A percentile compares a stretch with the other conserved stretches of the same genome.
Evolutionary conservation across 2,329 filamentous ascomycete species (phyloP).

Genomic region (Lasiodiplodia gonubiensis): DNA sequence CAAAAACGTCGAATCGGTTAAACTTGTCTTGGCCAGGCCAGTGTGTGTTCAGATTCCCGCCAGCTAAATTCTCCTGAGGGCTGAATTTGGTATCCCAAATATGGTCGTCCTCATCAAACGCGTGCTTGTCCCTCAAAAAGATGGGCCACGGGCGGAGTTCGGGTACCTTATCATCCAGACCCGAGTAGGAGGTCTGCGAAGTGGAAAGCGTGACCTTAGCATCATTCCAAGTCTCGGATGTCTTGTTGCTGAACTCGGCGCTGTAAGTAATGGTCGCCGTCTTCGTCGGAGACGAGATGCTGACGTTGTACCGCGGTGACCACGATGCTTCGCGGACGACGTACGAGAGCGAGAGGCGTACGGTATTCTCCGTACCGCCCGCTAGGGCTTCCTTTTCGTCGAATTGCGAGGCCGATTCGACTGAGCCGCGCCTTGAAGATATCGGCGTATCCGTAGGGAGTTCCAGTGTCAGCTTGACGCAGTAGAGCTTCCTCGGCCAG

Average conservation of each 20-base stretch:
- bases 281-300: conserved; percentile 55
- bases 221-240: conserved; percentile 68
- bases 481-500: conserved; percentile 45
- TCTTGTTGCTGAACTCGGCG: conserved; percentile 66
- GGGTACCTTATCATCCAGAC: conserved; percentile 62
- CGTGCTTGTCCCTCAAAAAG: conserved; percentile 48
- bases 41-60: conserved; percentile 22
- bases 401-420: conserved; percentile 33
- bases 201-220: conserved; percentile 67
- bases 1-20: conserved; percentile 35
- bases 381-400: conserved; percentile 9
- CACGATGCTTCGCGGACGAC: conserved; percentile 64
- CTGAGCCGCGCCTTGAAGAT: conserved; percentile 37
- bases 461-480: conserved; percentile 47
- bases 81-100: conserved; percentile 33
- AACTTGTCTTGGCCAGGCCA: conserved; percentile 26
- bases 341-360: conserved; percentile 61
- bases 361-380: conserved; percentile 21
- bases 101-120: conserved; percentile 31
- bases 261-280: conserved; percentile 65
- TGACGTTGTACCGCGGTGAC: conserved; percentile 59
- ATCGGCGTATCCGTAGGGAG: conserved; percentile 39
- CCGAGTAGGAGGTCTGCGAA: conserved; percentile 64
- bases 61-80: conserved; percentile 30
- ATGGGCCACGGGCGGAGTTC: conserved; percentile 63